Evolutionary conservation across 805 yeast genomes (phyloP), one percentile per base, ranked within the genome.

Genomic region (Lipomyces spencermartinsiae): DNA sequence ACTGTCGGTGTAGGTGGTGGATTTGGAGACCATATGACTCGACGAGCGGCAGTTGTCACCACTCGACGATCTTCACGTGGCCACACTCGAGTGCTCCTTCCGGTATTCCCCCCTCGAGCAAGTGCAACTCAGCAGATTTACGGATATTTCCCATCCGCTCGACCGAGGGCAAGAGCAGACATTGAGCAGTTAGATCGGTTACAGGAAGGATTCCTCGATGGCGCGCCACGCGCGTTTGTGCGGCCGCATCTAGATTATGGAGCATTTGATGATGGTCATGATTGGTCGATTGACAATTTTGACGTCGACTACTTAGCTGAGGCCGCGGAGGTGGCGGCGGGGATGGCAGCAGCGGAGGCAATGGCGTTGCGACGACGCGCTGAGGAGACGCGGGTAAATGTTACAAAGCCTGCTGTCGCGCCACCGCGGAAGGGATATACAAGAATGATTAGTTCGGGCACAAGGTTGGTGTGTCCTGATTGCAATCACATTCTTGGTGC

Each of bases 401-500:
- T 58, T 33, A 25, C 61, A 14, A 39, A 25, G 16, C 63, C 63
- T 9, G 35, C 22, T n/a, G 49, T 43, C 22, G 22, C 59, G 37
- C 65, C 67, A 4, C 63, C 68, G n/a, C 39, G 65, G 9, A 60
- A 51, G 49, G 61, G 63, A 8, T 68, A 49, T 35, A 62, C 71
- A 25, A 61, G 71, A 1, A 58, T 25, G 60, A 54, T 68, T 8
- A 43, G 62, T 19, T 16, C 63, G 8, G 68, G 67, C 1, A 46
- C 55, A 7, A 62, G 58, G 31, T 31, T 68, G 55, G 53, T 58
- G 16, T 68, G 71, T 33, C 64, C 69, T 2, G 65, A 62, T 16
- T 68, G 71, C 62, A 51, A 51, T 6, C 55, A 59, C 46, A 63
- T 55, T 8, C 56, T 68, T 16, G 71, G 71, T 16, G 66, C 60